A percentile compares a stretch with the other conserved stretches of the same genome.
These are phyloP conservation scores for Jaenimonas drosophilae DNA, from an alignment of 208 protist species.

Conservation along the genomic window DNA sequence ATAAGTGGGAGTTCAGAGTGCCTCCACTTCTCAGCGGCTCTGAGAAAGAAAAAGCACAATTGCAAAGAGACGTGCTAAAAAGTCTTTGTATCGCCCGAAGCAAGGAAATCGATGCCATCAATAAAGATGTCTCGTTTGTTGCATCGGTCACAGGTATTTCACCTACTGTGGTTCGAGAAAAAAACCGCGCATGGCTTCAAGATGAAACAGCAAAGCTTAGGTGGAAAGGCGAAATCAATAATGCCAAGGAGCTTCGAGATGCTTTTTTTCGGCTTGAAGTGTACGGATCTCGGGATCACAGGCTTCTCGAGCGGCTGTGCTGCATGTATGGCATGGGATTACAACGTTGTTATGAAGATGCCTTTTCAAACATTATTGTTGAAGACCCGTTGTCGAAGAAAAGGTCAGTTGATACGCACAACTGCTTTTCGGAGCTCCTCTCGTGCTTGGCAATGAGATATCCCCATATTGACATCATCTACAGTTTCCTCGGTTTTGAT, in stretches of 20 bases:
- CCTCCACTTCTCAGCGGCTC: slow-evolving; percentile 27
- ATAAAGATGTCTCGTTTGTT: slow-evolving; percentile 36
- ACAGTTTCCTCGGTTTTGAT: slow-evolving; percentile 82
- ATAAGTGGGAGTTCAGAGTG: slow-evolving; percentile 81
- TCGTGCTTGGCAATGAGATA: slow-evolving; percentile 44
- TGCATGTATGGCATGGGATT: slow-evolving; percentile 74
- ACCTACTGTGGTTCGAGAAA: slow-evolving; percentile 26
- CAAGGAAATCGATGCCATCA: slow-evolving; percentile 25
- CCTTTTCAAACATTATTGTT: slow-evolving; percentile 69
- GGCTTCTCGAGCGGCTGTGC: slow-evolving; percentile 65
- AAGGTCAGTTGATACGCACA: slow-evolving; percentile 32
- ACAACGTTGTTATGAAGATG: slow-evolving; percentile 62
- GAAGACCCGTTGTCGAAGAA: slow-evolving; percentile 39
- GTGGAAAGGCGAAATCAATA: slow-evolving; percentile 81
- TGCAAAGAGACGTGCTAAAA: slow-evolving; percentile 64
- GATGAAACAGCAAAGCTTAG: slow-evolving; percentile 63
- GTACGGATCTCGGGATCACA: slow-evolving; percentile 54
- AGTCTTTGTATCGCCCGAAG: slow-evolving; percentile 27
- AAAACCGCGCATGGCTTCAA: slow-evolving; percentile 69
- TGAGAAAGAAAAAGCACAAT: slow-evolving; percentile 43
- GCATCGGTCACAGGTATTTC: slow-evolving; percentile 28
- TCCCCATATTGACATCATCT: slow-evolving; percentile 63
- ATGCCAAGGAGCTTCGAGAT: slow-evolving; percentile 66
- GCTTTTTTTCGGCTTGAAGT: slow-evolving; percentile 73
- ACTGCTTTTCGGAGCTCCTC: slow-evolving; percentile 52